Percentiles rank a stretch among this genome's conserved stretches.
Evolutionary conservation across 129 eudicot species (phyloP).

Genomic region (Gnaphalium uliginosum): DNA sequence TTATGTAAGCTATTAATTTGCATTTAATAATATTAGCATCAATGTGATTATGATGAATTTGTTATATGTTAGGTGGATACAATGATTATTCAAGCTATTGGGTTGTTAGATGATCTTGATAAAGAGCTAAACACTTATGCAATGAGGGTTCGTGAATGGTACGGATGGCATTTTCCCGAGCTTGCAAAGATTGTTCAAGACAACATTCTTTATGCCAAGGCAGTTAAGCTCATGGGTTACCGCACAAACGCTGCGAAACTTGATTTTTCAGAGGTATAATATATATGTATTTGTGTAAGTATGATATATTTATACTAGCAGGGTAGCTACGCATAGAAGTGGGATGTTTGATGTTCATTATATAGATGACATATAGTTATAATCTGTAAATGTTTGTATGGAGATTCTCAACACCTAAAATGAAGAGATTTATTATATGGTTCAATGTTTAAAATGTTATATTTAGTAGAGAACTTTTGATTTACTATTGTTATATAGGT

Average conservation of each 20-base stretch:
- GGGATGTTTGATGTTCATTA: background rate
- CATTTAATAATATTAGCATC: background rate
- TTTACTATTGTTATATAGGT: too few species aligned
- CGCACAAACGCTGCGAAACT: conserved; percentile 88
- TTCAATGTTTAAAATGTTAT: too few species aligned
- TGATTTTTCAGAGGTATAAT: conserved; percentile 88
- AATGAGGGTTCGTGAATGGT: conserved; percentile 99
- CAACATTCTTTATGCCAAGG: conserved; percentile 78
- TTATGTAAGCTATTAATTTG: background rate
- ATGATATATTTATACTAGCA: background rate
- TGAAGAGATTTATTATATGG: too few species aligned
- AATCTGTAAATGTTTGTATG: too few species aligned
- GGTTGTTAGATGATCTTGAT: conserved; percentile 97
- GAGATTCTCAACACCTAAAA: too few species aligned
- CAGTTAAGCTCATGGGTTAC: conserved; percentile 85
- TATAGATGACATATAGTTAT: too few species aligned
- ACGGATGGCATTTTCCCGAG: conserved; percentile 99
- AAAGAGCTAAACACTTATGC: conserved; percentile 97
- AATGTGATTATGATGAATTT: background rate
- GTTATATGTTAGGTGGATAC: conserved; percentile 70
- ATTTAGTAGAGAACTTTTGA: too few species aligned
- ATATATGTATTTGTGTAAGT: too few species aligned
- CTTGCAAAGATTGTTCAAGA: conserved; percentile 87
- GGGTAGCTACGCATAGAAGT: background rate
- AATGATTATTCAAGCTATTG: conserved; percentile 96